These are phyloP conservation scores for Candida sanyaensis DNA, from an alignment of 1,139 yeast species.

Conservation along the genomic window DNA sequence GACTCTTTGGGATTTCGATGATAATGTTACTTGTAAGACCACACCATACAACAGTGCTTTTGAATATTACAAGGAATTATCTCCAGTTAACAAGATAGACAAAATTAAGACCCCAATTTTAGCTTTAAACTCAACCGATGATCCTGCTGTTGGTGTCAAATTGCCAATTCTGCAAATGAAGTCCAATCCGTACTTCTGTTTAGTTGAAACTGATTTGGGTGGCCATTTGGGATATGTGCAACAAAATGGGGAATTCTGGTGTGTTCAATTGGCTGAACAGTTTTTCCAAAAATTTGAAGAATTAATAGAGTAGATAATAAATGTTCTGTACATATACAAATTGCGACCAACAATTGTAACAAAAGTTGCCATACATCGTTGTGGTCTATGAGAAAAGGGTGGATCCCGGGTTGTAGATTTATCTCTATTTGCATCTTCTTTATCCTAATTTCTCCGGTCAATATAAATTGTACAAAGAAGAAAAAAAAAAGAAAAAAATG, in stretches of 20 bases:
- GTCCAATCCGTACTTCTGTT: conserved; percentile 34
- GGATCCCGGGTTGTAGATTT: not conserved
- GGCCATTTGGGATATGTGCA: conserved; percentile 66
- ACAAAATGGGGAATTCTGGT: conserved; percentile 70
- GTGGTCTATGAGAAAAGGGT: too few species aligned
- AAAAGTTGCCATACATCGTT: too few species aligned
- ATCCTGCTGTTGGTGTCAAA: conserved; percentile 70
- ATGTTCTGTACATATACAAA: not conserved
- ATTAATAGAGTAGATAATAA: conserved; percentile 9
- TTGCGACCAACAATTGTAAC: not conserved
- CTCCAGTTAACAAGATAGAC: conserved; percentile 59
- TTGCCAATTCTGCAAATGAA: conserved; percentile 30
- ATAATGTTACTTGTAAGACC: conserved; percentile 66
- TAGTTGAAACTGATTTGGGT: conserved; percentile 52
- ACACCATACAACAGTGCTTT: conserved; percentile 70
- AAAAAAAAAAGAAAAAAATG: not conserved
- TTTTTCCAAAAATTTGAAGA: conserved; percentile 56
- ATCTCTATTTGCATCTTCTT: not conserved
- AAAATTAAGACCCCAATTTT: conserved; percentile 67
- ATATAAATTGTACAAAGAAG: not conserved
- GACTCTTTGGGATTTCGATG: conserved; percentile 65
- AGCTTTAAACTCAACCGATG: conserved; percentile 73
- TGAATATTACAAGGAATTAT: conserved; percentile 73
- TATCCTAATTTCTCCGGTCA: not conserved
- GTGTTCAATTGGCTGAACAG: conserved; percentile 60